Evolutionary conservation across 768 basidiomycete species (phyloP), one percentile per base, ranked within the genome.

Genomic region (Gymnopilus junonius): DNA sequence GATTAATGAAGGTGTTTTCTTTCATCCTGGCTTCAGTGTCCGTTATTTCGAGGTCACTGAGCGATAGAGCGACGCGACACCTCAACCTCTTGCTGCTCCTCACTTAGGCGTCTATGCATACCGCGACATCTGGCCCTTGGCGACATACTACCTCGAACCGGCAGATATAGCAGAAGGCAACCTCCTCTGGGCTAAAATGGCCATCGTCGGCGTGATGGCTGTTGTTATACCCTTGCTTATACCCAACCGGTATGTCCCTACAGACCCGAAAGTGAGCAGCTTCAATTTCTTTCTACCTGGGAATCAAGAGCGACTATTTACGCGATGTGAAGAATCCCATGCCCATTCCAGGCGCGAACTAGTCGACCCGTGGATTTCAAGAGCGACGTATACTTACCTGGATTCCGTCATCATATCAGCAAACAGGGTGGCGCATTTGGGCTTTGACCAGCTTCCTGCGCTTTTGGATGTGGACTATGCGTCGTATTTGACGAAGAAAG

Each of bases 401-500:
- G 85, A 89, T 64, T 74, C 78, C 4, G 70, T 83, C 42, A 74
- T 88, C 32, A 75, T 77, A 55, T 66, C 71, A 11, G 84, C 80
- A 0, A 78, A 79, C 62, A 72, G 76, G 11, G 67, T 79, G 27
- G 64, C 77, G 5, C 84, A 83, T 67, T 67, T 87, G 1, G 69
- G 81, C 0, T 72, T 76, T 46, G 84, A 87, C 48, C 69, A 87
- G 55, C 74, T 88, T 54, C 88, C 87, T 7, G 84, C 84, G 1
- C 82, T 90, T 75, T 84, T 85, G 3, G 87, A 89, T 60, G 83
- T 85, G 60, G 89, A 90, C 61, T 46, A 60, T 51, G 65, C 69
- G 2, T 55, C 64, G 10, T 31, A 67, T 63, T 42, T 74, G 17
- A 69, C 67, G 15, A 39, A 39, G 11, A 58, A 39, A 23, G 58